These are phyloP conservation scores for Diaporthe citrichinensis DNA, from an alignment of 2,329 filamentous ascomycete genomes.

Conservation along the genomic window DNA sequence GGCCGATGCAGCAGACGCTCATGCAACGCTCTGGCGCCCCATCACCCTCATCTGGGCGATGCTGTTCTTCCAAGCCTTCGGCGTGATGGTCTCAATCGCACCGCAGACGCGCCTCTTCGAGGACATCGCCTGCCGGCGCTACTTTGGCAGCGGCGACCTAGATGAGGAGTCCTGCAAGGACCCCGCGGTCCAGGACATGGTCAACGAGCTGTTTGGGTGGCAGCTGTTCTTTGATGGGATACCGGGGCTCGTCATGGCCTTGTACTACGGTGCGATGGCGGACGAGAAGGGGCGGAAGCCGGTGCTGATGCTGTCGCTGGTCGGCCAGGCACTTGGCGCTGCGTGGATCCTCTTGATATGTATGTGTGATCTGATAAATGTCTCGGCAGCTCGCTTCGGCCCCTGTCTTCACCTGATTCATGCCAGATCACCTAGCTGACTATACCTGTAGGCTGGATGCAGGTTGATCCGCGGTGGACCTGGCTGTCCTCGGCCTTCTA, in stretches of 20 bases:
- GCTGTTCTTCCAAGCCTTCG: constrained; percentile 19
- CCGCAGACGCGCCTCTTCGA: constrained; percentile 23
- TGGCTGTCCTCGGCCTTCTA: constrained; percentile 16
- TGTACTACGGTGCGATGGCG: constrained; percentile 22
- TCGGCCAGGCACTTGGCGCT: constrained; percentile 1
- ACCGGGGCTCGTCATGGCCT: constrained; percentile 5
- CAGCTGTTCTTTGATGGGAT: constrained; percentile 21
- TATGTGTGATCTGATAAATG: background rate
- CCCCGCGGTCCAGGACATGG: constrained; percentile 1
- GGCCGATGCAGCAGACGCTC: background rate
- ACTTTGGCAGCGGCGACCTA: background rate
- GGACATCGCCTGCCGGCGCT: constrained; percentile 9
- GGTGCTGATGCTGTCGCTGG: constrained; percentile 10
- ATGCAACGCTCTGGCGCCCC: background rate
- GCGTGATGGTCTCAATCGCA: background rate
- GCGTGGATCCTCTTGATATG: constrained; percentile 14
- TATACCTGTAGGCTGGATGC: background rate
- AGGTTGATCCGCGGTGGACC: background rate
- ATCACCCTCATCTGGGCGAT: constrained; percentile 20
- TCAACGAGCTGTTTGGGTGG: constrained; percentile 19
- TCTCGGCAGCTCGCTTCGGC: background rate
- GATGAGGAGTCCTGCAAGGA: constrained; percentile 6
- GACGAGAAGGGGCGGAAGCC: constrained; percentile 4
- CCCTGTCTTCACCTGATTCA: too few species aligned
- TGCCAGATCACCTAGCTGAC: background rate